Evolutionary conservation across 768 basidiomycete species (phyloP).

Genomic region (Pisolithus microcarpus): DNA sequence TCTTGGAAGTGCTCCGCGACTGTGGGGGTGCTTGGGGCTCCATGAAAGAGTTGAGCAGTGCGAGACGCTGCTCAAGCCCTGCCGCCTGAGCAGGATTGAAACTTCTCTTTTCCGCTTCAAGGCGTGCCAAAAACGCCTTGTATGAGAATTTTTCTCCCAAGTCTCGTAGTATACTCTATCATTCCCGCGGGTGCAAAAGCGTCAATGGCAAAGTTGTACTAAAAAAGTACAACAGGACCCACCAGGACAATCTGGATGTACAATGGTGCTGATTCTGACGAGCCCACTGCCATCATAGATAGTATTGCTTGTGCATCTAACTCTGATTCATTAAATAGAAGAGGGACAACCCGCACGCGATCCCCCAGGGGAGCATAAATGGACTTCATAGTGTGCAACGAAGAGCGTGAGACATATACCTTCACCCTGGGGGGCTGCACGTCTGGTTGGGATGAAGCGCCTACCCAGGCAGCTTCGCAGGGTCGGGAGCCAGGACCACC

Average conservation of each 20-base stretch:
- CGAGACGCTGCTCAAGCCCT: slow-evolving; percentile 57
- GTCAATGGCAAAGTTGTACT: not conserved
- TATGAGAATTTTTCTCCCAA: slow-evolving; percentile 56
- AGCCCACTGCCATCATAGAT: slow-evolving; percentile 68
- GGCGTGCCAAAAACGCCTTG: slow-evolving; percentile 36
- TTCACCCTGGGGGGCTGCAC: slow-evolving; percentile 27
- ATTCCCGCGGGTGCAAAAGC: slow-evolving; percentile 2
- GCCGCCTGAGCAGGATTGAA: slow-evolving; percentile 53
- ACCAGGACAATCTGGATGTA: slow-evolving; percentile 68
- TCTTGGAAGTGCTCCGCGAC: not conserved
- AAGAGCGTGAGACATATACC: slow-evolving; percentile 57
- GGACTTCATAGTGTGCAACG: slow-evolving; percentile 48
- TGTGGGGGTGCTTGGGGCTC: slow-evolving; percentile 14
- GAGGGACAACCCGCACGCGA: slow-evolving; percentile 44
- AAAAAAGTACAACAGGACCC: slow-evolving; percentile 14
- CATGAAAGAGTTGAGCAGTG: slow-evolving; percentile 52
- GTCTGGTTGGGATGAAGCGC: slow-evolving; percentile 29
- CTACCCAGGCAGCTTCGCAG: slow-evolving; percentile 61
- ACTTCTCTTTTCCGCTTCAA: slow-evolving; percentile 40
- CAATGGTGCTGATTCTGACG: slow-evolving; percentile 53
- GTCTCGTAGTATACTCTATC: slow-evolving; percentile 51
- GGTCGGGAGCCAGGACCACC: slow-evolving; percentile 52
- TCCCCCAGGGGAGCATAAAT: slow-evolving; percentile 48
- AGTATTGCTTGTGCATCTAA: slow-evolving; percentile 62
- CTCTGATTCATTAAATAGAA: slow-evolving; percentile 51